Percentiles rank a stretch among this genome's conserved stretches.
Evolutionary conservation across 257 asterid species (phyloP).

Genomic region (Avicennia marina): DNA sequence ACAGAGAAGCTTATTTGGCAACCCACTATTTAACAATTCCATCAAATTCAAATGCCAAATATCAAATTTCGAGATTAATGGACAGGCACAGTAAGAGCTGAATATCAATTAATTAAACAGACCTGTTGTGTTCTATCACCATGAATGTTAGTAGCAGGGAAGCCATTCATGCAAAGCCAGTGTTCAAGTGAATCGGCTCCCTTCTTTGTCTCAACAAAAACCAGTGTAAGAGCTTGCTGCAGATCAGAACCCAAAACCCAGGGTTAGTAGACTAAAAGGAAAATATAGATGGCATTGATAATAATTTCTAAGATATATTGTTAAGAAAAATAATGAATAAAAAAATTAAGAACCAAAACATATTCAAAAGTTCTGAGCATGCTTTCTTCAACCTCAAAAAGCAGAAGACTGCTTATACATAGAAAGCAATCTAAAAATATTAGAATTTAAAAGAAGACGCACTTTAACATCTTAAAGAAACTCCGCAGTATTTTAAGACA

Average conservation of each 20-base stretch:
- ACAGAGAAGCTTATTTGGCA: background rate
- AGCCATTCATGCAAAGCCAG: slow-evolving; percentile 81
- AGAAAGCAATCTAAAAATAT: no score
- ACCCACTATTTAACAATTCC: background rate
- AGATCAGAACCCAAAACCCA: slow-evolving; percentile 21
- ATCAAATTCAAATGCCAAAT: background rate
- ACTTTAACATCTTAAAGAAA: no score
- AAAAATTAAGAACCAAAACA: no score
- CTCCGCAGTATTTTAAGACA: no score
- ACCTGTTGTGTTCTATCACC: slow-evolving; percentile 98
- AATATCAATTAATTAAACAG: slow-evolving; percentile 11
- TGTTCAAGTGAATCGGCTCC: slow-evolving; percentile 95
- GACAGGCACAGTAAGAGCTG: background rate
- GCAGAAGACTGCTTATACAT: no score
- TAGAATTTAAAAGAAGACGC: no score
- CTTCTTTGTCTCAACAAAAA: slow-evolving; percentile 92
- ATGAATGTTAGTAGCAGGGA: slow-evolving; percentile 88
- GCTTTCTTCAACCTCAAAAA: no score
- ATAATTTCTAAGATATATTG: no score
- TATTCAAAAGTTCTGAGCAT: no score
- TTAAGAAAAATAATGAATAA: no score
- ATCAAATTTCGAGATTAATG: slow-evolving; percentile 13
- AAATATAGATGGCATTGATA: background rate
- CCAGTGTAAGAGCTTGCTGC: slow-evolving; percentile 86
- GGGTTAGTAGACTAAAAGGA: slow-evolving; percentile 8